Percentiles rank a stretch among this genome's conserved stretches.
Evolutionary conservation across 2,329 filamentous ascomycete species (phyloP).

Genomic region (Paecilomyces formosus): DNA sequence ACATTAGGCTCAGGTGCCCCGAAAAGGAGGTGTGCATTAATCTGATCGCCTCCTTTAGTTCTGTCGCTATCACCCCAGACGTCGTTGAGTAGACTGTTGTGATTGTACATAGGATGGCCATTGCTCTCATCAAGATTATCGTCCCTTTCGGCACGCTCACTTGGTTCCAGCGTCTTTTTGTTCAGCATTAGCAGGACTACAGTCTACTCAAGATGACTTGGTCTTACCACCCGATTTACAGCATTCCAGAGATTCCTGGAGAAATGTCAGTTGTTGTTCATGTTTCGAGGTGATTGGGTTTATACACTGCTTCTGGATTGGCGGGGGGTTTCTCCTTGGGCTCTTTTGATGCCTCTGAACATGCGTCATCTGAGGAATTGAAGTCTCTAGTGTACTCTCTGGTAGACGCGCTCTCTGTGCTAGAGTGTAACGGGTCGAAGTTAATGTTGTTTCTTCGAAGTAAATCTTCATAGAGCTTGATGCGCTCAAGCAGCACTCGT

Average conservation of each 20-base stretch:
- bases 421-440: conserved; percentile 56
- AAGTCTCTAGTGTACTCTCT: conserved; percentile 4
- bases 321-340: background rate
- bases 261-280: no score
- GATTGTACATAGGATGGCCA: conserved; percentile 22
- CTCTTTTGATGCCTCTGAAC: conserved; percentile 9
- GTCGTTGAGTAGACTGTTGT: conserved; percentile 28
- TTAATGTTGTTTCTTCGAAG: conserved; percentile 58
- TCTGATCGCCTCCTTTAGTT: conserved; percentile 11
- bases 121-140: conserved; percentile 15
- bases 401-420: conserved; percentile 10
- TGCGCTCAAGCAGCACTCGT: conserved; percentile 60
- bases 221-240: no score
- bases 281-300: no score
- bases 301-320: background rate
- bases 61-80: conserved; percentile 38
- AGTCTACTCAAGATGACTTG: no score
- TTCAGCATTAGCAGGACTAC: no score
- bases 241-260: no score
- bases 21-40: conserved; percentile 47
- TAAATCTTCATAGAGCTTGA: conserved; percentile 61
- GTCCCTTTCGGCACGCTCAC: conserved; percentile 7
- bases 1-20: conserved; percentile 34
- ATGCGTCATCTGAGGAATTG: conserved; percentile 17
- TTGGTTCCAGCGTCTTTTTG: no score